Conservation (phyloP, 805 yeast genomes). For the Clavispora carvajalis region DNA sequence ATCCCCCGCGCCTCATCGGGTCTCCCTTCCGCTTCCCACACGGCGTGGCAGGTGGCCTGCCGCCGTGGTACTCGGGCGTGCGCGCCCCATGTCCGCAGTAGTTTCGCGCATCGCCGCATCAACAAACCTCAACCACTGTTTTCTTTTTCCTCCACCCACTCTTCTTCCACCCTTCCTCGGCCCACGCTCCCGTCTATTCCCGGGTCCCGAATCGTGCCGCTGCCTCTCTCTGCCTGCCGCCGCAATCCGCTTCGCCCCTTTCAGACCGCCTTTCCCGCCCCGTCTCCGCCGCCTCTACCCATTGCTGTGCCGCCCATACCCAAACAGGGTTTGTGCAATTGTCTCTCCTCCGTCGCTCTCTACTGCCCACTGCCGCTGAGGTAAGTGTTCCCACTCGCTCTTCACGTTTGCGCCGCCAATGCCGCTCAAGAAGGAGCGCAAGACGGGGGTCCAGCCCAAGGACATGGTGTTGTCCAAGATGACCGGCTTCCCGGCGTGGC, state of each 20-base stretch:
- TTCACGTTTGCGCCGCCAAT: conserved; percentile 10
- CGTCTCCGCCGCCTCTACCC: not conserved
- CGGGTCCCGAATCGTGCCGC: not conserved
- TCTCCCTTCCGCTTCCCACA: no score
- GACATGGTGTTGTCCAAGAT: conserved; percentile 42
- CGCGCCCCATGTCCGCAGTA: conserved; percentile 3
- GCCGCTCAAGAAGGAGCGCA: conserved; percentile 29
- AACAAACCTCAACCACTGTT: not conserved
- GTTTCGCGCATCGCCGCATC: not conserved
- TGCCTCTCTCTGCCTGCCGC: no score
- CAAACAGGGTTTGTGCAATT: no score
- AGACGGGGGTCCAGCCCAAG: conserved; percentile 22
- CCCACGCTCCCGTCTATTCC: not conserved
- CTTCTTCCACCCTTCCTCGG: not conserved
- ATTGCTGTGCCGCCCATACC: not conserved
- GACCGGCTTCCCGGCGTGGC: conserved; percentile 46
- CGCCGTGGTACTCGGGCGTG: not conserved
- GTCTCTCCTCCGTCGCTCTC: no score
- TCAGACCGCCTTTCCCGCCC: not conserved
- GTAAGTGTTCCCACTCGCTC: not conserved
- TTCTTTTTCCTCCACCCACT: not conserved
- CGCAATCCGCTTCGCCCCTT: no score
- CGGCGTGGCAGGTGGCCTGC: no score
- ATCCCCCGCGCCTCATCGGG: no score
- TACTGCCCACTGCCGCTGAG: not conserved